Evolutionary conservation across 768 basidiomycete genomes (phyloP), one percentile per base, ranked within the genome.

Genomic region (Sarcodon sp.): DNA sequence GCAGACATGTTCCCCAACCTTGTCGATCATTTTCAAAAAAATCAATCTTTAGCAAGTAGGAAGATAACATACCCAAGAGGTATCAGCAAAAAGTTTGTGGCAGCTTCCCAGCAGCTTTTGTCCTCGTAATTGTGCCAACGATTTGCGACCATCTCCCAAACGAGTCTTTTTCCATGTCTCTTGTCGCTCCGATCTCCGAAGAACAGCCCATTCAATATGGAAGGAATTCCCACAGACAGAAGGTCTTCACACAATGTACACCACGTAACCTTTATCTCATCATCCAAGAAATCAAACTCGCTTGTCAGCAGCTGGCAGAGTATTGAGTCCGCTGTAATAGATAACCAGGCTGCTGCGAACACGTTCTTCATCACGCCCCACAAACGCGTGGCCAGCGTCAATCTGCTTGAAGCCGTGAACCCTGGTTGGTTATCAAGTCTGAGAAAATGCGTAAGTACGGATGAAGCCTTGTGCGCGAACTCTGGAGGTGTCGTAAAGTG

Each of bases 281-380:
- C 62, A 33, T 76, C 62, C 6, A 61, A 55, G 12, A 78, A 50
- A 9, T 61, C 56, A 49, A 74, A 78, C 0, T 63, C 55, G 33
- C 63, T 64, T 47, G 67, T 66, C n/a, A 80, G 54, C 12, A 80
- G 53, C 0, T 66, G 64, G 0, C 60, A 61, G 3, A 83, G 61
- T 18, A 83, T 66, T 0, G 58, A 56, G 48, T 73, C 70, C 9
- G 79, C 75, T 0, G 66, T 59, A 5, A 62, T 59, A 1, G 67
- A 56, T 13, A 82, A 67, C 63, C 61, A 68, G 7, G 62, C 33
- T 1, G 55, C 36, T 15, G 63, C 54, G 44, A 78, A 78, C 5
- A 74, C 70, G 35, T 71, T 70, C 60, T 66, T 71, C 59, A 74
- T 66, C 10, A 69, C 65, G 13, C 53, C 61, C 80, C 79, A 83